Conservation (phyloP, 495 filamentous ascomycete genomes). For the Xylaria venustula region DNA sequence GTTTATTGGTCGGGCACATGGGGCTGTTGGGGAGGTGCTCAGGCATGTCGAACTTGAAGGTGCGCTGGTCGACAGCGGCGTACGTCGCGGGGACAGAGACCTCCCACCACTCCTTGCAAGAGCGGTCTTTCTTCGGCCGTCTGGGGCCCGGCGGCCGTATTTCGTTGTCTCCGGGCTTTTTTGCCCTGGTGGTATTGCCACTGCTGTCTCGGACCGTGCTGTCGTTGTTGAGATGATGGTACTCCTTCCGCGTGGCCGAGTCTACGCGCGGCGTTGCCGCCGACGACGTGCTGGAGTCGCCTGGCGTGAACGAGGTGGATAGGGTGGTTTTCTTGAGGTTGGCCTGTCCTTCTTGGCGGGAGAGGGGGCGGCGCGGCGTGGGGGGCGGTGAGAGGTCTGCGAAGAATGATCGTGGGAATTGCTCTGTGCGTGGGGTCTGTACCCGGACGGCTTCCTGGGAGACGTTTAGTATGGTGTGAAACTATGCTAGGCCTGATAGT, state of each 20-base stretch:
- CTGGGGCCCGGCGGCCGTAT: conserved; percentile 13
- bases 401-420: conserved; percentile 45
- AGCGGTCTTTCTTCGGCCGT: conserved; percentile 8
- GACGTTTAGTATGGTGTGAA: background rate
- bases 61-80: background rate
- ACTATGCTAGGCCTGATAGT: background rate
- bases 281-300: conserved; percentile 5
- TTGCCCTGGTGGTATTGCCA: background rate
- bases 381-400: conserved; percentile 39
- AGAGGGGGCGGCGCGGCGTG: background rate
- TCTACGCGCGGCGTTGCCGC: too few relatives aligned
- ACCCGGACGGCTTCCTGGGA: conserved; percentile 48
- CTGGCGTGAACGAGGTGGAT: background rate
- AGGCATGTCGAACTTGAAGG: conserved; percentile 57
- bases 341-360: background rate
- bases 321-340: background rate
- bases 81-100: conserved; percentile 18
- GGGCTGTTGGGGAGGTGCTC: conserved; percentile 65
- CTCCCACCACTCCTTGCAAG: conserved; percentile 31
- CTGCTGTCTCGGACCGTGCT: background rate
- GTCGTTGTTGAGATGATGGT: background rate
- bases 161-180: conserved; percentile 7
- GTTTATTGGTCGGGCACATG: conserved; percentile 59
- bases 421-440: conserved; percentile 44
- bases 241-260: background rate